These are phyloP conservation scores for Tephrocybe sp. DNA, from an alignment of 768 basidiomycete genomes.

Conservation along the genomic window DNA sequence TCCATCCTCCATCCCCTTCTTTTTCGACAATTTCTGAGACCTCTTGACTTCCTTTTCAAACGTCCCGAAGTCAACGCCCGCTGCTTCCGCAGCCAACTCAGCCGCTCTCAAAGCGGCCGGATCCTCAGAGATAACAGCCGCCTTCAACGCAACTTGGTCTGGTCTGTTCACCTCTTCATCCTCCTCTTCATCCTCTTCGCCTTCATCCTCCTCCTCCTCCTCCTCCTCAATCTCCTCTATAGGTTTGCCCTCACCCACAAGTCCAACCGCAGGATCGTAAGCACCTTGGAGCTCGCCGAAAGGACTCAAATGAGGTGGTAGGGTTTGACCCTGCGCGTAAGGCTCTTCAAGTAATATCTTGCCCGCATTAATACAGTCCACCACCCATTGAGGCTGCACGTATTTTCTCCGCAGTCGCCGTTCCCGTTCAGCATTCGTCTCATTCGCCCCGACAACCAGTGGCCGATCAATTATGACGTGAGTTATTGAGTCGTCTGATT, in stretches of 20 bases:
- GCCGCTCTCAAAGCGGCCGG: conserved; percentile 76
- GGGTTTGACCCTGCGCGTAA: conserved; percentile 80
- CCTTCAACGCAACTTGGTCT: conserved; percentile 30
- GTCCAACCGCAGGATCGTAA: conserved; percentile 60
- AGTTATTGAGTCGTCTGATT: conserved; percentile 82
- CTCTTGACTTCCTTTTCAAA: conserved; percentile 80
- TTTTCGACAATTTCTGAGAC: conserved; percentile 43
- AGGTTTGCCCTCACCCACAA: conserved; percentile 31
- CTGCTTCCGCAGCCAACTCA: conserved; percentile 90
- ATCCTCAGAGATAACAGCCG: conserved; percentile 46
- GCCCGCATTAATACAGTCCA: conserved; percentile 90
- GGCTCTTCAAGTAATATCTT: conserved; percentile 82
- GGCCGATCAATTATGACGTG: conserved; percentile 97
- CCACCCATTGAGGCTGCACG: conserved; percentile 97
- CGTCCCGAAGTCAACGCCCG: conserved; percentile 74
- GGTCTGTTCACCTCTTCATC: conserved; percentile 23
- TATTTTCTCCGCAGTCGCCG: conserved; percentile 73
- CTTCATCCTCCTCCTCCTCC: conserved; percentile 30
- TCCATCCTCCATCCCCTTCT: conserved; percentile 23
- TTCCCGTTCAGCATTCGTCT: conserved; percentile 59
- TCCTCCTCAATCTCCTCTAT: conserved; percentile 33
- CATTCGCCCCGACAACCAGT: conserved; percentile 43
- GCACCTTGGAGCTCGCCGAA: conserved; percentile 84
- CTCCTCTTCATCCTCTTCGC: conserved; percentile 29
- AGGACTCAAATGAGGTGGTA: conserved; percentile 95